These are phyloP conservation scores for Beauveria asiatica DNA, from an alignment of 2,329 filamentous ascomycete species.

Conservation along the genomic window DNA sequence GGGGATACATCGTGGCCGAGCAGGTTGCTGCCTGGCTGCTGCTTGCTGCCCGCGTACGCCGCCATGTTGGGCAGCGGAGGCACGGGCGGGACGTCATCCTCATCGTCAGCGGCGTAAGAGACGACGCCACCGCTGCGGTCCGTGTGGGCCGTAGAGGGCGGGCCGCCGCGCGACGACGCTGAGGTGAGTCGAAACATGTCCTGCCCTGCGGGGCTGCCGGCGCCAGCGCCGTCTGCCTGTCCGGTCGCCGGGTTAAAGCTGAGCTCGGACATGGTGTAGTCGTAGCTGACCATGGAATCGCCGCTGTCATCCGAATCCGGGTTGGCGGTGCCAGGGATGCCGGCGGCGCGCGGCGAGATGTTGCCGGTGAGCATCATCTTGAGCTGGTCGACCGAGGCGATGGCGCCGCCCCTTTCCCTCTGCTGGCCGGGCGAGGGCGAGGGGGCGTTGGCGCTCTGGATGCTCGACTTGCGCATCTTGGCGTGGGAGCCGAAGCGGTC, in stretches of 20 bases:
- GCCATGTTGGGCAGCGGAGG: conserved; percentile 41
- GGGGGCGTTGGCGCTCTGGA: conserved; percentile 35
- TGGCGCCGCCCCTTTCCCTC: conserved; percentile 36
- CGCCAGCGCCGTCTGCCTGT: conserved; percentile 18
- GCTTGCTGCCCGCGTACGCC: conserved; percentile 18
- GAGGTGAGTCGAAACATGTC: conserved; percentile 26
- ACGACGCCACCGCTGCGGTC: not conserved
- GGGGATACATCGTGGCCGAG: conserved; percentile 18
- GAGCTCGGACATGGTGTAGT: conserved; percentile 57
- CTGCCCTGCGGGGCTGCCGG: conserved; percentile 15
- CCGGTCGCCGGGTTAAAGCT: conserved; percentile 43
- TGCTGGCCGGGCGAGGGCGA: conserved; percentile 21
- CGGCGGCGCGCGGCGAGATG: conserved; percentile 28
- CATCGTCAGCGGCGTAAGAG: conserved; percentile 17
- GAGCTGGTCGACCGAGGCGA: conserved; percentile 56
- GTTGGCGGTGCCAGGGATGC: conserved; percentile 26
- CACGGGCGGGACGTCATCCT: conserved; percentile 42
- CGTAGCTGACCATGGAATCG: conserved; percentile 65
- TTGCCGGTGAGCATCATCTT: conserved; percentile 53
- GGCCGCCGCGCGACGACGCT: conserved; percentile 29
- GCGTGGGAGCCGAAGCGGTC: conserved; percentile 25
- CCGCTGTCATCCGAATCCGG: conserved; percentile 47
- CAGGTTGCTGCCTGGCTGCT: conserved; percentile 14
- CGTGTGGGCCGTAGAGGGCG: conserved; percentile 5
- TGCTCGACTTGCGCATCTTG: conserved; percentile 45